Evolutionary conservation across 176 grass and related monocot species (phyloP).

Genomic region (Musa itinerans): DNA sequence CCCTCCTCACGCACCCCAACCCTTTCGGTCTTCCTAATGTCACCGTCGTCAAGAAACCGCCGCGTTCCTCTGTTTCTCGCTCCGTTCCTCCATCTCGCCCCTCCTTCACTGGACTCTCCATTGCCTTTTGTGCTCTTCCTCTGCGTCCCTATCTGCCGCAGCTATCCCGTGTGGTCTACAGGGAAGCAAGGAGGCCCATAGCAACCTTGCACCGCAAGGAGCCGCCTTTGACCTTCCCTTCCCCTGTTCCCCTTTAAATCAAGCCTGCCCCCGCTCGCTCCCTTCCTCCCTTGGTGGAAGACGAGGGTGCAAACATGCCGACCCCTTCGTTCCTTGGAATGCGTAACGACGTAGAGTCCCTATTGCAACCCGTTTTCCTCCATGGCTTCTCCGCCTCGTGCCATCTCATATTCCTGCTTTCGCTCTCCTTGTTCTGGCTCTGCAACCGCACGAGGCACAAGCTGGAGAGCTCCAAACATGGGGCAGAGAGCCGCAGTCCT

Average conservation of each 20-base stretch:
- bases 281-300: too few relatives aligned
- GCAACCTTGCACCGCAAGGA: not conserved
- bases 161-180: too few relatives aligned
- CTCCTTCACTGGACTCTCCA: too few relatives aligned
- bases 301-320: not conserved
- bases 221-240: not conserved
- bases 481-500: not conserved
- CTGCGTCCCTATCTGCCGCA: too few relatives aligned
- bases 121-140: too few relatives aligned
- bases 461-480: not conserved
- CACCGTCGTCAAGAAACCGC: too few relatives aligned
- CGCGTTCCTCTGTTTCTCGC: too few relatives aligned
- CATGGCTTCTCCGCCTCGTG: constrained; percentile 26
- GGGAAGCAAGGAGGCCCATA: not conserved
- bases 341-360: not conserved
- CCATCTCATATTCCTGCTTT: constrained; percentile 17
- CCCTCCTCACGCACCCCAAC: too few relatives aligned
- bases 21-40: too few relatives aligned
- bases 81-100: too few relatives aligned
- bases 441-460: not conserved
- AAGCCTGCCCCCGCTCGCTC: not conserved
- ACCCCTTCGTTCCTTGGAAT: too few relatives aligned
- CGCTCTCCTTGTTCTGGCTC: constrained; percentile 14
- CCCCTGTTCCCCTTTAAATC: not conserved
- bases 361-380: constrained; percentile 15